Base-by-base conservation (phyloP, 2,329 filamentous ascomycete species). In the Zymoseptoria crescenta region DNA sequence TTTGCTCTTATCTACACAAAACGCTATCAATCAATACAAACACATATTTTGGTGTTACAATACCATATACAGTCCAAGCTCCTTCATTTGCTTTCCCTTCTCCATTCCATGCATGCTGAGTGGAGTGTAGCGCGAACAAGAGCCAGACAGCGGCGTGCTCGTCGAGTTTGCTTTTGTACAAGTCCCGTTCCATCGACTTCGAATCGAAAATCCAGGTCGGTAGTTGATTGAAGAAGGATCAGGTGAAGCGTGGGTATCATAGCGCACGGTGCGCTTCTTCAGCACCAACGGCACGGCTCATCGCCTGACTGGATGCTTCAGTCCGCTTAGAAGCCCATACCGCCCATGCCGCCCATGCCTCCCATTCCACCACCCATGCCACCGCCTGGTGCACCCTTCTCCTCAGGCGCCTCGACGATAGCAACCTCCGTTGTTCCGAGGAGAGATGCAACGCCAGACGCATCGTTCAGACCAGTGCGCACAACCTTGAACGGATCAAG, bases 401-500 rank as follows among this genome's bases (percentile, higher is more conserved):
- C 92, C 76, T 97, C 93, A 56, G 90, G 84, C 56, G 93, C 94
- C 75, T 99, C 94, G 55, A 96, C 92, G 65, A 99, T 96, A 67
- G 94, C 92, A 59, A 97, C 94, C 81, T 99, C 94, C 62, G 94
- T 99, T 66, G 94, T 99, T 74, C 94, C 94, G 62, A 99, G 88
- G 62, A 99, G 86, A 56, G 93, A 97, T 56, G 94, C 94, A 70
- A 99, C 94, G 79, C 94, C 94, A 73, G 88, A 93, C 69, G 94
- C 94, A 71, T 99, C 94, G 72, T 92, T 84, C 60, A 99, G 87
- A 72, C 91, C 93, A 64, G 94, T 99, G 72, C 94, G 91, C 73
- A 99, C 94, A 69, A 99, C 94, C 89, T 99, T 99, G 83, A 99
- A 89, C 66, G 94, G 94, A 76, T 99, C 94, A 61, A 99, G 88